These are phyloP conservation scores for Ampelocalamus luodianensis DNA, from an alignment of 176 grass and related monocot genomes.

Conservation along the genomic window DNA sequence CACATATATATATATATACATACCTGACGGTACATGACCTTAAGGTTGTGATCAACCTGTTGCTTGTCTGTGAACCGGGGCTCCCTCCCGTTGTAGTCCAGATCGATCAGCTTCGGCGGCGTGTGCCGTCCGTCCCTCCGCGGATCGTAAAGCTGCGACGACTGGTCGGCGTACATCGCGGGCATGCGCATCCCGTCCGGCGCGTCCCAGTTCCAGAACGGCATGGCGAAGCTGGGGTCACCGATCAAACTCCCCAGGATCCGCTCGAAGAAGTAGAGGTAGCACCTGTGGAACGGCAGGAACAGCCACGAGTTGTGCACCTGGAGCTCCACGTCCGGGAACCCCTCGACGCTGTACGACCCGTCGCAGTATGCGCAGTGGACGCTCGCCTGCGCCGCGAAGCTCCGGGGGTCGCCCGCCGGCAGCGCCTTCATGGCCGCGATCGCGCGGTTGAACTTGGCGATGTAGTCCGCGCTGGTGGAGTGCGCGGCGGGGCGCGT, in stretches of 20 bases:
- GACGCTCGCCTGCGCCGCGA: slow-evolving; percentile 59
- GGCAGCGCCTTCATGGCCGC: slow-evolving; percentile 63
- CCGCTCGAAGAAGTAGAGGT: slow-evolving; percentile 68
- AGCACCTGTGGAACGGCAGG: slow-evolving; percentile 65
- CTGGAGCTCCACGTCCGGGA: slow-evolving; percentile 52
- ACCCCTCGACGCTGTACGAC: slow-evolving; percentile 56
- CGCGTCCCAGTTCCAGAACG: slow-evolving; percentile 78
- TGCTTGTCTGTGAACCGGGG: slow-evolving; percentile 36
- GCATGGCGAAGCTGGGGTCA: slow-evolving; percentile 51
- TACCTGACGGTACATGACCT: slow-evolving; percentile 67
- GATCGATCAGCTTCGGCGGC: slow-evolving; percentile 47
- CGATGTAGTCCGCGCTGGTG: slow-evolving; percentile 49
- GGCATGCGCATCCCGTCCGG: slow-evolving; percentile 61
- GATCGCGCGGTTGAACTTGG: slow-evolving; percentile 59
- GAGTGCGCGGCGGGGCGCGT: slow-evolving; percentile 61
- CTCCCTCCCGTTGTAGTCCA: slow-evolving; percentile 49
- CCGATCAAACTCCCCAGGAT: slow-evolving; percentile 62
- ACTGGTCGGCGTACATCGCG: slow-evolving; percentile 46
- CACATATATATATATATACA: too few relatives aligned
- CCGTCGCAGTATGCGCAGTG: slow-evolving; percentile 71
- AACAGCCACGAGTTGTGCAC: slow-evolving; percentile 67
- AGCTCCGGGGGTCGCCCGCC: slow-evolving; percentile 63
- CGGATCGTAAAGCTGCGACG: slow-evolving; percentile 52
- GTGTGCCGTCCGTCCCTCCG: slow-evolving; percentile 44
- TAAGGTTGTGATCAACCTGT: slow-evolving; percentile 58